phyloP scores from a whole-genome alignment of 139 green algal species.

The Chlorella sp. region DNA sequence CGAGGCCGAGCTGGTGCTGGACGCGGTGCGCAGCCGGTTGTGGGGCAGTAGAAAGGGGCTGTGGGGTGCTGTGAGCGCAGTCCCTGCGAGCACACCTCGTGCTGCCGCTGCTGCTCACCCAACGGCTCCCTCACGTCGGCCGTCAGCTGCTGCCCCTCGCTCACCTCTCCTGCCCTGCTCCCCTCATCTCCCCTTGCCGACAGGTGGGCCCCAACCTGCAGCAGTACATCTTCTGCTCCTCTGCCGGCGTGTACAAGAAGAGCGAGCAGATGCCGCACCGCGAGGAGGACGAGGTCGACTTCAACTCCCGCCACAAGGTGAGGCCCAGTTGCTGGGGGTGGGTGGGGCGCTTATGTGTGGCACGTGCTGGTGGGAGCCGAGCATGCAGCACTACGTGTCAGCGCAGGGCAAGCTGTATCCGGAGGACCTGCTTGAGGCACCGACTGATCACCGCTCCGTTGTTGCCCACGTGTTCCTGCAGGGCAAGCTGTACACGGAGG shows the following conservation, averaged over 20 bases:
- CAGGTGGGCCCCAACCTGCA: constrained; percentile 54
- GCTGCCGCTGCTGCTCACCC: too few species aligned
- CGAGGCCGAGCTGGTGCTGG: constrained; percentile 82
- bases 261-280: constrained; percentile 92
- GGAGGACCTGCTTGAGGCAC: not conserved
- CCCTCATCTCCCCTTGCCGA: too few species aligned
- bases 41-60: too few species aligned
- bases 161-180: too few species aligned
- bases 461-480: constrained; percentile 36
- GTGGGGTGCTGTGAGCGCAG: too few species aligned
- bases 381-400: not conserved
- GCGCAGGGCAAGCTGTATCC: not conserved
- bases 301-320: constrained; percentile 93
- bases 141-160: too few species aligned
- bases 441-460: too few species aligned
- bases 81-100: too few species aligned
- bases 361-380: not conserved
- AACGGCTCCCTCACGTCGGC: too few species aligned
- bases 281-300: constrained; percentile 90
- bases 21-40: constrained; percentile 52
- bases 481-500: constrained; percentile 97
- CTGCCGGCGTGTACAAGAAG: constrained; percentile 96
- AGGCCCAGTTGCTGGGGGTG: not conserved
- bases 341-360: not conserved
- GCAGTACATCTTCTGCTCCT: constrained; percentile 94